Base-by-base conservation (phyloP, 441 rosid species). In the Bocquillonia castaneifolia region DNA sequence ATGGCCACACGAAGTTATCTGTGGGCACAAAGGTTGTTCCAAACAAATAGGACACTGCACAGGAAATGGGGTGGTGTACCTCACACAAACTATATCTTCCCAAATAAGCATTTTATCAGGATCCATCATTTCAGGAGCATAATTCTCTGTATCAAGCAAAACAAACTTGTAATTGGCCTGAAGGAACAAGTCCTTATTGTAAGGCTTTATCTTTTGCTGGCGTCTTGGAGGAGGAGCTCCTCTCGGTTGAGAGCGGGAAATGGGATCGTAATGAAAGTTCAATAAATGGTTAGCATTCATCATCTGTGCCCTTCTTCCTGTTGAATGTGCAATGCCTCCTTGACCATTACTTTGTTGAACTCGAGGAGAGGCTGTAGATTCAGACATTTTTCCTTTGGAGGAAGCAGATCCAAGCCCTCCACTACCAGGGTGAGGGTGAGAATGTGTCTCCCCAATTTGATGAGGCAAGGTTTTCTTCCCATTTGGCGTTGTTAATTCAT, bases 91-190 rank as follows among this genome's bases (percentile, higher is more conserved):
- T 6, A 94, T 88, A 73, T 94, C 89, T 65, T 94, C 99, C 99
- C 99, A 94, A 55, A 76, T 78, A 66, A 94, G 81, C 84, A 76
- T 88, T 71, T 88, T 94, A 81, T 94, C 98, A 3, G 99, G 99
- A 82, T 92, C 92, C 96, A 88, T 78, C 10, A 80, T 73, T 56
- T 87, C 98, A 54, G 89, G 83, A 32, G 83, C 44, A 71, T 88
- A 81, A 58, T 82, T 79, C 59, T 89, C 97, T 0, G 93, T 86
- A 70, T 92, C 91, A 68, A 94, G 79, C 71, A 92, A 80, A 80
- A 94, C 93, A 80, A 94, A 94, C 85, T 88, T 94, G 86, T 85
- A 94, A 81, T 94, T 94, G 31, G 99, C 99, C 79, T 94, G 89
- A 73, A 94, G 92, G 81, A 94, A 94, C 72, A 94, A 68, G 77